A percentile compares a stretch with the other conserved stretches of the same genome.
These are phyloP conservation scores for Marasmius oreades DNA, from an alignment of 1,284 basidiomycete species.

Conservation along the genomic window DNA sequence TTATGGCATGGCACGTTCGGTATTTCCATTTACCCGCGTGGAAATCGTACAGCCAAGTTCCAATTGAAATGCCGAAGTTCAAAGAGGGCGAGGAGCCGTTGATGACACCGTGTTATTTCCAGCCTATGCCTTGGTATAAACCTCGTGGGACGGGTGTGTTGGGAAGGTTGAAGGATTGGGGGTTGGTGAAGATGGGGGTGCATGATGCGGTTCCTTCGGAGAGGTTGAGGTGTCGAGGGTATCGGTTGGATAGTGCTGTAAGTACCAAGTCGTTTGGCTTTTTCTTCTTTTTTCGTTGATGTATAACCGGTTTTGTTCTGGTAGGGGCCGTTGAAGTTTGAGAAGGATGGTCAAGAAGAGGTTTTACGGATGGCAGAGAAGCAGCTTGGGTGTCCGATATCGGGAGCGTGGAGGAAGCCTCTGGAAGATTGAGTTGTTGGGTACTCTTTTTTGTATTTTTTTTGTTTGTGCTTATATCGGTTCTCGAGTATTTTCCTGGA, in stretches of 20 bases:
- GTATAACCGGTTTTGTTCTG: background rate
- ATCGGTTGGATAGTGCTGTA: slow-evolving; percentile 29
- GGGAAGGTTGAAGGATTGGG: slow-evolving; percentile 10
- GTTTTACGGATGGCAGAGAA: slow-evolving; percentile 34
- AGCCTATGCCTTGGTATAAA: slow-evolving; percentile 41
- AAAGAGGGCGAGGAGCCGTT: background rate
- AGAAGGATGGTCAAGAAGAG: slow-evolving; percentile 29
- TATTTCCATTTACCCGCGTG: slow-evolving; percentile 33
- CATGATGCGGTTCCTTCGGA: slow-evolving; percentile 32
- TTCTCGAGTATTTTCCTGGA: too few relatives aligned
- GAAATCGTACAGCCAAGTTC: slow-evolving; percentile 10
- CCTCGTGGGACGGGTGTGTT: slow-evolving; percentile 25
- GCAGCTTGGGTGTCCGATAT: slow-evolving; percentile 36
- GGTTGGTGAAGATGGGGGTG: slow-evolving; percentile 29
- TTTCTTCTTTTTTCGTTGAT: background rate
- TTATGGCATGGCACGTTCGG: slow-evolving; percentile 17
- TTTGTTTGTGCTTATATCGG: too few relatives aligned
- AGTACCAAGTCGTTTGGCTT: background rate
- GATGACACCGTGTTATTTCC: slow-evolving; percentile 23
- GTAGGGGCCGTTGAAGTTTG: background rate
- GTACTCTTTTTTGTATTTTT: too few relatives aligned
- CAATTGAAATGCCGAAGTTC: slow-evolving; percentile 20
- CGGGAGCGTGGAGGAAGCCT: slow-evolving; percentile 23
- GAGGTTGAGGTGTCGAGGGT: slow-evolving; percentile 24
- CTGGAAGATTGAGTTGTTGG: background rate